These are phyloP conservation scores for Hibiscus tridactylites DNA, from an alignment of 345 rosid genomes.

Conservation along the genomic window DNA sequence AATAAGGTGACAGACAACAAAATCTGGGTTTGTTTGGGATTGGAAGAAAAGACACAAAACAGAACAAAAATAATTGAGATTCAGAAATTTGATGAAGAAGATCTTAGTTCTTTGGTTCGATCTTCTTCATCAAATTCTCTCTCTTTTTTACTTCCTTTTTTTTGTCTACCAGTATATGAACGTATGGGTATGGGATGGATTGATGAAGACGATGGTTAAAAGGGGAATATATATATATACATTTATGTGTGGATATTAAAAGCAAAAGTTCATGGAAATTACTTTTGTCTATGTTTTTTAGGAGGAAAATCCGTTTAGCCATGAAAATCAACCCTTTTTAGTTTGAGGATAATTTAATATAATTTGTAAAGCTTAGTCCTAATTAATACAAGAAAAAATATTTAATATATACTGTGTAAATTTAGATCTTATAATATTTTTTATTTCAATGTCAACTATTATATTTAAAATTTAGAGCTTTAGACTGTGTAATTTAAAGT, in stretches of 20 bases:
- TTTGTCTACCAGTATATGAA: background rate
- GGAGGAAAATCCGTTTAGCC: no score
- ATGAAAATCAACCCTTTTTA: background rate
- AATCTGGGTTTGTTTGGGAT: background rate
- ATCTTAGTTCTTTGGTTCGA: background rate
- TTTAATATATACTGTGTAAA: no score
- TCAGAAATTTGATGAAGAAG: background rate
- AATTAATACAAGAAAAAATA: no score
- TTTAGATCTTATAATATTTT: no score
- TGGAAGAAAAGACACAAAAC: background rate
- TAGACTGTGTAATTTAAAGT: no score
- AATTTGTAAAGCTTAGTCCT: no score
- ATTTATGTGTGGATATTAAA: conserved; percentile 2
- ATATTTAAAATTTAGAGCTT: no score
- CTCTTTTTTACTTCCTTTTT: background rate
- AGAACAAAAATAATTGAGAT: background rate
- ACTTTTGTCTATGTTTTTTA: no score
- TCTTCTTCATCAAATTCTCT: conserved; percentile 1
- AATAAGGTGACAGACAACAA: conserved; percentile 1
- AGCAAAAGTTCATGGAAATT: background rate
- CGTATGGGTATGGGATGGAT: background rate
- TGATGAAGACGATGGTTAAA: background rate
- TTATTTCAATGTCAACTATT: no score
- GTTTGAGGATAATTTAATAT: background rate
- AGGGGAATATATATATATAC: background rate